Percentiles rank a stretch among this genome's conserved stretches.
Evolutionary conservation across 2,329 filamentous ascomycete genomes (phyloP).

Genomic region (Trichophyton rubrum): DNA sequence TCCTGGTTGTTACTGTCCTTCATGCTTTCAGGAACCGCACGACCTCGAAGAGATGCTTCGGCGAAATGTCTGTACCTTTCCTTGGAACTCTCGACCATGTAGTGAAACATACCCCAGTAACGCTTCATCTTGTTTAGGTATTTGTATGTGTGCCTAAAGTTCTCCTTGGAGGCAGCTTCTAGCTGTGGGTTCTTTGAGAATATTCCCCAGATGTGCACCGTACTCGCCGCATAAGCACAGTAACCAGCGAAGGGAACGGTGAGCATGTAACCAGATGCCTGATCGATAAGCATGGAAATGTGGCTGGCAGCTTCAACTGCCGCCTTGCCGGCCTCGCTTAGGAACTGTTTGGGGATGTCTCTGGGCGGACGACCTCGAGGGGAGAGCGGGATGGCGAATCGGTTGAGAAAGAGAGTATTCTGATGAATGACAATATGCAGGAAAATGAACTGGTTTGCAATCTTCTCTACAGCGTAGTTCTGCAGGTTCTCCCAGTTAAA

Average conservation of each 20-base stretch:
- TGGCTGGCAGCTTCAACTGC: constrained; percentile 74
- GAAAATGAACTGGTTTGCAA: constrained; percentile 85
- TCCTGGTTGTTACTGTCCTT: constrained; percentile 21
- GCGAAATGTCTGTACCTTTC: constrained; percentile 76
- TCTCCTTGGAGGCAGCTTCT: constrained; percentile 66
- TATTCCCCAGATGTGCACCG: constrained; percentile 85
- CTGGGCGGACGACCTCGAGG: constrained; percentile 51
- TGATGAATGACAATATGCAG: constrained; percentile 84
- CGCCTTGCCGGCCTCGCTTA: constrained; percentile 59
- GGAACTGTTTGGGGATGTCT: constrained; percentile 65
- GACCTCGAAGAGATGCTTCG: constrained; percentile 62
- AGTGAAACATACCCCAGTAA: constrained; percentile 98
- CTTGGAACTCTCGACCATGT: constrained; percentile 84
- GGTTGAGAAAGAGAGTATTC: constrained; percentile 77
- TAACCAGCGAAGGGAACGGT: constrained; percentile 91
- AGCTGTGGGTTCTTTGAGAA: constrained; percentile 71
- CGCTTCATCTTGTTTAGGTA: constrained; percentile 92
- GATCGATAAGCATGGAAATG: constrained; percentile 72
- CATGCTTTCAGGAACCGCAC: constrained; percentile 30
- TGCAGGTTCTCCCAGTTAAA: constrained; percentile 75
- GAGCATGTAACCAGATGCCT: constrained; percentile 66
- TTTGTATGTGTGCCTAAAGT: constrained; percentile 75
- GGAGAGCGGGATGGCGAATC: constrained; percentile 63
- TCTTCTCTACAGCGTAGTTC: constrained; percentile 68
- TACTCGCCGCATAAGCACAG: constrained; percentile 83